These are phyloP conservation scores for Allomyces macrogynus DNA, from an alignment of 192 early-diverging fungal genomes.

Conservation along the genomic window DNA sequence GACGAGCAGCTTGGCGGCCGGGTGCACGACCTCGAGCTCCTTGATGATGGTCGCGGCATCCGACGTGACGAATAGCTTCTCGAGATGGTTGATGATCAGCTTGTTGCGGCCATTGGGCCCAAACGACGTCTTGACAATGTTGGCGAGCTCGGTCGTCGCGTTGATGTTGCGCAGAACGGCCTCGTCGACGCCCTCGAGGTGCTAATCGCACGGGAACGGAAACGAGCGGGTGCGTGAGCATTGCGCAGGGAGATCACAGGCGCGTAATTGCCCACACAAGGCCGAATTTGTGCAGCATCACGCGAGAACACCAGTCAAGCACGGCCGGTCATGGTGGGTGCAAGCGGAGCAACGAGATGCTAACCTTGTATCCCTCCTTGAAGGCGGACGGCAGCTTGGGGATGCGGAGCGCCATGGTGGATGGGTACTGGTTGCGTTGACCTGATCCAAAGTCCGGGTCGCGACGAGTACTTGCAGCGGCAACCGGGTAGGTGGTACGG, in stretches of 20 bases:
- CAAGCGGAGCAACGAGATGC: not conserved
- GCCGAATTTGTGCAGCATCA: not conserved
- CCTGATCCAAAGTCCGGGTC: too few relatives aligned
- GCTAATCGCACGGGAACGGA: conserved; percentile 30
- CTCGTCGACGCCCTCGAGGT: conserved; percentile 88
- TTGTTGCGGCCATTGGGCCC: conserved; percentile 98
- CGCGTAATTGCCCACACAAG: not conserved
- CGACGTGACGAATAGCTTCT: conserved; percentile 94
- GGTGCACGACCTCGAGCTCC: conserved; percentile 93
- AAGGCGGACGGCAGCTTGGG: conserved; percentile 65
- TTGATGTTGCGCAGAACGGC: conserved; percentile 86
- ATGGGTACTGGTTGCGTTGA: too few relatives aligned
- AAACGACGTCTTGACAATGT: conserved; percentile 83
- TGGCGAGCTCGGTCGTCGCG: conserved; percentile 79
- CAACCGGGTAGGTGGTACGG: too few relatives aligned
- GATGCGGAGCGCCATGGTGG: conserved; percentile 66
- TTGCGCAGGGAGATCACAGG: not conserved
- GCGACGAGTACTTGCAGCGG: too few relatives aligned
- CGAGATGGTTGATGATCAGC: conserved; percentile 97
- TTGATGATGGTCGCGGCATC: conserved; percentile 97
- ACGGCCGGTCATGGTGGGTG: not conserved
- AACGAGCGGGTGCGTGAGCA: not conserved
- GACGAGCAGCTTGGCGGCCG: conserved; percentile 87
- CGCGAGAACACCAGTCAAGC: not conserved
- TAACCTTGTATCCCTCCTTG: conserved; percentile 85